phyloP scores from a whole-genome alignment of 352 stramenopile species.

The Phytophthora rubi region DNA sequence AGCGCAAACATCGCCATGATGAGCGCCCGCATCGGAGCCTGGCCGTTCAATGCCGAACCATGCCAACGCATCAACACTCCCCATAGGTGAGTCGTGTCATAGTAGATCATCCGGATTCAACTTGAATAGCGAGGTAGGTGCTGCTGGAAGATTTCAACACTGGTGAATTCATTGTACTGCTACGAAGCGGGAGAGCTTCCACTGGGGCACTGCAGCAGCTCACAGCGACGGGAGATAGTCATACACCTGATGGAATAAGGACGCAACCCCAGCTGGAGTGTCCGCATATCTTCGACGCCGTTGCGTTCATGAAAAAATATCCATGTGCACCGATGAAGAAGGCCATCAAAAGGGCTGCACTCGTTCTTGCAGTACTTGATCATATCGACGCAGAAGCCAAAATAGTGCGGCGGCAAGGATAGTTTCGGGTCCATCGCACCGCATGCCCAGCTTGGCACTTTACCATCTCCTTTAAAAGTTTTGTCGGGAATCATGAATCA shows the following conservation, averaged over 20 bases:
- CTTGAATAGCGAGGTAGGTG: conserved; percentile 2
- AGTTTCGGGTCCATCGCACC: background rate
- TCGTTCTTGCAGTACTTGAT: background rate
- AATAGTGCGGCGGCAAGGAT: background rate
- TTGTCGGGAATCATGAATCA: conserved; percentile 5
- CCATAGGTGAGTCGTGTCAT: conserved; percentile 67
- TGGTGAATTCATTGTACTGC: background rate
- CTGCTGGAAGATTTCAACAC: conserved; percentile 13
- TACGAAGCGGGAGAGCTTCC: conserved; percentile 3
- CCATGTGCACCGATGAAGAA: background rate
- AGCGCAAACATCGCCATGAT: conserved; percentile 74
- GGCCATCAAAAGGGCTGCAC: background rate
- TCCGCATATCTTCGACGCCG: conserved; percentile 6
- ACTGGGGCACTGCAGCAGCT: conserved; percentile 1
- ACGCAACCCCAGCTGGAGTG: conserved; percentile 24
- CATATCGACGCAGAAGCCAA: background rate
- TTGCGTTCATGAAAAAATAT: background rate
- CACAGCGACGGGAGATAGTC: conserved; percentile 29
- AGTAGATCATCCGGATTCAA: conserved; percentile 74
- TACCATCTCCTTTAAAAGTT: conserved; percentile 14
- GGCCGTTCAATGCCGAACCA: conserved; percentile 76
- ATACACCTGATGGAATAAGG: conserved; percentile 24
- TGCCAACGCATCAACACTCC: conserved; percentile 72
- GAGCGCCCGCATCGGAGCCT: conserved; percentile 64
- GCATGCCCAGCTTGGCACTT: conserved; percentile 2